Conservation (phyloP, 495 filamentous ascomycete species). For the Mycothermus thermophilus region DNA sequence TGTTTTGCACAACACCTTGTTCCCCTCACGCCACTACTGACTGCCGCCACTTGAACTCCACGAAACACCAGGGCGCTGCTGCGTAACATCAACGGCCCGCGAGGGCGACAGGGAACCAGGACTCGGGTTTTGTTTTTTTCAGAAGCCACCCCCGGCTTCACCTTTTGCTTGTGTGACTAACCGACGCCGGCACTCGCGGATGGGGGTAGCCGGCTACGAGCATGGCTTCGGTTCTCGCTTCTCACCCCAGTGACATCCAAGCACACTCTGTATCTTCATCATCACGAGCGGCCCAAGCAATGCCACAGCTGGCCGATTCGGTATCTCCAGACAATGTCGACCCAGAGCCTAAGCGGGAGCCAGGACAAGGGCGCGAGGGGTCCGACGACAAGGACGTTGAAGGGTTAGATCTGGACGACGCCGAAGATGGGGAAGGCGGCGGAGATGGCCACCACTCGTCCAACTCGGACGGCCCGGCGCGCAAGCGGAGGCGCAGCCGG, state of each 20-base stretch:
- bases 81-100: too few species aligned
- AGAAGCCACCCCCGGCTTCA: too few species aligned
- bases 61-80: too few species aligned
- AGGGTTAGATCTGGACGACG: constrained; percentile 26
- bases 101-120: too few species aligned
- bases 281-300: constrained; percentile 23
- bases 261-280: constrained; percentile 20
- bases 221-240: constrained; percentile 35
- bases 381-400: constrained; percentile 31
- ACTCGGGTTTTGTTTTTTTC: too few species aligned
- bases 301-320: constrained; percentile 29
- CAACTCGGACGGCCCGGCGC: constrained; percentile 40
- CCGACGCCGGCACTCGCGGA: constrained; percentile 7
- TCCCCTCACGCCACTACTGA: too few species aligned
- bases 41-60: too few species aligned
- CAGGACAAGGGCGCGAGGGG: constrained; percentile 34
- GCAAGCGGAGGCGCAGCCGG: constrained; percentile 69
- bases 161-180: constrained; percentile 10
- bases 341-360: constrained; percentile 31
- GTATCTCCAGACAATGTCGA: constrained; percentile 28
- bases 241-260: constrained; percentile 28
- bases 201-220: constrained; percentile 18
- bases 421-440: constrained; percentile 23
- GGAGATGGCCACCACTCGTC: constrained; percentile 34
- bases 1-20: too few species aligned